Evolutionary conservation across 345 rosid species (phyloP).

Genomic region (Iberis pinnata): DNA sequence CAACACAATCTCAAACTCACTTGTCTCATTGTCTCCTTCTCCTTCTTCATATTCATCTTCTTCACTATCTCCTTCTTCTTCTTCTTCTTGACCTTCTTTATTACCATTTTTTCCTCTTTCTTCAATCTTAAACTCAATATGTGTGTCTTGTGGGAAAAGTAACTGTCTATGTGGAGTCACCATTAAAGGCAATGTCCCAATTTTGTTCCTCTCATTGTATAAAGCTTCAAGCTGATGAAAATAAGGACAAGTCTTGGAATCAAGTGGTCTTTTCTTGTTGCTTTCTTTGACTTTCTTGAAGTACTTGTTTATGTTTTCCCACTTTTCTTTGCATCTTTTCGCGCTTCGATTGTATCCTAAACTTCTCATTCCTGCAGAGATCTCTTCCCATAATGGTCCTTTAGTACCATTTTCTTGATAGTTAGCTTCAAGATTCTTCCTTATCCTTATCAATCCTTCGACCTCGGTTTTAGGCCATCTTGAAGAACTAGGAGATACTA

Average conservation of each 20-base stretch:
- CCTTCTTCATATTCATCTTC: slow-evolving; percentile 35
- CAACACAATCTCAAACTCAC: slow-evolving; percentile 51
- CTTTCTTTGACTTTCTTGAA: slow-evolving; percentile 84
- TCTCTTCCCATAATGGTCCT: slow-evolving; percentile 88
- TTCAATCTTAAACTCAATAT: slow-evolving; percentile 16
- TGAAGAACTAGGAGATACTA: slow-evolving; percentile 43
- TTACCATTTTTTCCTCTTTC: slow-evolving; percentile 11
- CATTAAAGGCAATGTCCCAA: slow-evolving; percentile 37
- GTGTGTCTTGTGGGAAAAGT: slow-evolving; percentile 36
- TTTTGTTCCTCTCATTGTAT: slow-evolving; percentile 47
- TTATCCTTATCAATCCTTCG: slow-evolving; percentile 56
- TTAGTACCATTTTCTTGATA: slow-evolving; percentile 61
- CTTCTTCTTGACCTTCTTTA: slow-evolving; percentile 31
- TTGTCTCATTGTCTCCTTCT: slow-evolving; percentile 42
- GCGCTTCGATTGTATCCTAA: slow-evolving; percentile 66
- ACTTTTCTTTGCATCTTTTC: slow-evolving; percentile 90
- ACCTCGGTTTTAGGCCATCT: slow-evolving; percentile 88
- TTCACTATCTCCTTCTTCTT: slow-evolving; percentile 35
- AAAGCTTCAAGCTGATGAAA: slow-evolving; percentile 68
- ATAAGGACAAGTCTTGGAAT: slow-evolving; percentile 84
- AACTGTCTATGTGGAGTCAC: slow-evolving; percentile 66
- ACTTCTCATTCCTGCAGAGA: slow-evolving; percentile 58
- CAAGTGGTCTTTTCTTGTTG: slow-evolving; percentile 59
- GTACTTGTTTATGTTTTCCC: slow-evolving; percentile 96
- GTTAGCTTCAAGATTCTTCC: slow-evolving; percentile 50